Base-by-base conservation (phyloP, 1,139 yeast genomes). In the Saccharomycopsis phalli region DNA sequence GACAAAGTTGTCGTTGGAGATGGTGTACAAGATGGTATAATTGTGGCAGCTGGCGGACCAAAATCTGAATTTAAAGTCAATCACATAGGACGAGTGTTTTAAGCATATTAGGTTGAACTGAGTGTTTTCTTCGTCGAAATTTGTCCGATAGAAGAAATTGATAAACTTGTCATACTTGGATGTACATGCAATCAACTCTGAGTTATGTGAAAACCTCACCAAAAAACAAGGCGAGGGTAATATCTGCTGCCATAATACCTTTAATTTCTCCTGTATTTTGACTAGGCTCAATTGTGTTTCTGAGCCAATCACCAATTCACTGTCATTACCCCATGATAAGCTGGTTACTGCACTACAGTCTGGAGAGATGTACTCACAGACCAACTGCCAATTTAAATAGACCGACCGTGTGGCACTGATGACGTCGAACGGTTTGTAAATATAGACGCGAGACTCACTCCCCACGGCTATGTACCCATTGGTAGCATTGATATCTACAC, bases 71-170 rank as follows among this genome's bases (percentile, higher is more conserved):
- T 41, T 37, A 39, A 46, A 56, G 34, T 67, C 65, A 0, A 75
- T 65, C 2, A 87, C 74, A 42, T 69, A 68, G 1, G 69, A 55
- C 0, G 80, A 76, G 53, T 83, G 94, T 11, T 74, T 69, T 19
- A 86, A 59, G 52, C 82, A 80, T 0, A 76, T 62, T 49, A 86
- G 63, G 52, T 82, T 94, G 56, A 86, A 87, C 20, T 76, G 67
- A 3, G 82, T 71, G 42, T 72, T 70, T 19, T 74, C 80, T 31
- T 68, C 66, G 10, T 83, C 91, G 52, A 78, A 82, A 10, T 81
- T 73, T 3, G 78, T 65, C 35, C 96, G 64, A 38, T 78, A 69
- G 95, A 95, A 88, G 3, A 87, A 68, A 54, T 83, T 84, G 26
- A 83, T 76, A 11, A 80, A 62, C 37, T 69, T 65, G 54, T 84